phyloP scores from a whole-genome alignment of 345 rosid genomes.

The Melaleuca quinquenervia region DNA sequence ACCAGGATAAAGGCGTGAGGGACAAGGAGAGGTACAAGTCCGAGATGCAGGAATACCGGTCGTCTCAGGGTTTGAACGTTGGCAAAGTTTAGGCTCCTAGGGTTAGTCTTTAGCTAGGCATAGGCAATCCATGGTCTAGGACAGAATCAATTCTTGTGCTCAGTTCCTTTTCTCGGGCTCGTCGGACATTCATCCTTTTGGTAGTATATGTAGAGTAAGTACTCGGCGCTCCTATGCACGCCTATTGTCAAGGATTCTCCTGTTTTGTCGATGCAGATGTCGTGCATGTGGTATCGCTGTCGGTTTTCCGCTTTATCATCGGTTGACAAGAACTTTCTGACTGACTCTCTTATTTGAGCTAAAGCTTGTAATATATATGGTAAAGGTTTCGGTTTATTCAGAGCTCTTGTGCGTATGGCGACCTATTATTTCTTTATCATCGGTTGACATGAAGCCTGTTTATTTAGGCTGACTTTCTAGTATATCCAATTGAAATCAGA shows the following conservation, averaged over 20 bases:
- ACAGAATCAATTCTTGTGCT: neutral
- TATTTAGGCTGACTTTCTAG: neutral
- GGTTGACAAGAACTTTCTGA: neutral
- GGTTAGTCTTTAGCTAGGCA: neutral
- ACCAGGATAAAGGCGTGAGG: slow-evolving; percentile 59
- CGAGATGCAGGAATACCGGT: slow-evolving; percentile 56
- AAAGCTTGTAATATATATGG: neutral
- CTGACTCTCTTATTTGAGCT: neutral
- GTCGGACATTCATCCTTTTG: neutral
- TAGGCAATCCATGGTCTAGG: neutral
- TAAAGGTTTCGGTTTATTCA: neutral
- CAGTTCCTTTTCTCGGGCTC: neutral
- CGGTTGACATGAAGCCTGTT: neutral
- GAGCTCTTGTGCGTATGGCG: neutral
- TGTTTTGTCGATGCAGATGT: neutral
- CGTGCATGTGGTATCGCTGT: neutral
- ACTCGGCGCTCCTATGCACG: neutral
- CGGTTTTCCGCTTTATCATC: neutral
- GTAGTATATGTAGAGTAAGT: neutral
- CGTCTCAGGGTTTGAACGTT: slow-evolving; percentile 14
- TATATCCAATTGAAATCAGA: neutral
- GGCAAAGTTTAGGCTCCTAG: neutral
- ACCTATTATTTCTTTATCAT: neutral
- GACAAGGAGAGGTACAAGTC: slow-evolving; percentile 66
- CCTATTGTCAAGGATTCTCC: neutral